Evolutionary conservation across 2,329 filamentous ascomycete species (phyloP).

Genomic region (Colletotrichum phormii): DNA sequence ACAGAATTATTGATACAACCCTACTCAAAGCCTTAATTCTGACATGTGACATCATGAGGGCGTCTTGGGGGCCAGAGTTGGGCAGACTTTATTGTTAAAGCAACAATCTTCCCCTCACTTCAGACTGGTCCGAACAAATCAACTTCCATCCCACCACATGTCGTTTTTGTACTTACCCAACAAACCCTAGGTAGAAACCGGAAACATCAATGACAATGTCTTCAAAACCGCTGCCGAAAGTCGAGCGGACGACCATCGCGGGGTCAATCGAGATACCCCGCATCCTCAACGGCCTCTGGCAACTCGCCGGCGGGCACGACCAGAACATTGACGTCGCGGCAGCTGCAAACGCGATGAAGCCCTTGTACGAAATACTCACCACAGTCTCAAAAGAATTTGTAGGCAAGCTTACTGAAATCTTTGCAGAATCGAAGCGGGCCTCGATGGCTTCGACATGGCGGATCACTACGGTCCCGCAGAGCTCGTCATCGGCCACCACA

Average conservation of each 20-base stretch:
- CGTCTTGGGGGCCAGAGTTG: neutral
- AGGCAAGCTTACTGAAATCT: neutral
- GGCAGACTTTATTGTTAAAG: neutral
- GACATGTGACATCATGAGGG: neutral
- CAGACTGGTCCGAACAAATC: neutral
- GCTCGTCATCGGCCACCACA: constrained; percentile 19
- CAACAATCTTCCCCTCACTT: neutral
- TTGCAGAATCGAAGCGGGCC: constrained; percentile 37
- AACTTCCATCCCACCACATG: neutral
- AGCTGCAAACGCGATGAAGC: constrained; percentile 13
- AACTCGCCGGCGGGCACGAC: constrained; percentile 30
- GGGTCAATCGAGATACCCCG: constrained; percentile 33
- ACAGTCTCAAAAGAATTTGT: no score
- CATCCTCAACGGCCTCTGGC: constrained; percentile 33
- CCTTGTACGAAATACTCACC: neutral
- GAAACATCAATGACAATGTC: neutral
- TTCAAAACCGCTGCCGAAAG: neutral
- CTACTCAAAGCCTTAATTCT: neutral
- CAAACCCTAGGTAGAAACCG: neutral
- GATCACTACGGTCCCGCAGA: constrained; percentile 46
- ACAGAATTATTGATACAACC: neutral
- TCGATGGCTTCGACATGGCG: constrained; percentile 49
- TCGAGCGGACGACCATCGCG: constrained; percentile 29
- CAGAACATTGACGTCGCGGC: constrained; percentile 7
- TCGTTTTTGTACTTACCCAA: neutral